Conservation (phyloP, 176 grass and related monocot species). For the Oryza glaberrima region DNA sequence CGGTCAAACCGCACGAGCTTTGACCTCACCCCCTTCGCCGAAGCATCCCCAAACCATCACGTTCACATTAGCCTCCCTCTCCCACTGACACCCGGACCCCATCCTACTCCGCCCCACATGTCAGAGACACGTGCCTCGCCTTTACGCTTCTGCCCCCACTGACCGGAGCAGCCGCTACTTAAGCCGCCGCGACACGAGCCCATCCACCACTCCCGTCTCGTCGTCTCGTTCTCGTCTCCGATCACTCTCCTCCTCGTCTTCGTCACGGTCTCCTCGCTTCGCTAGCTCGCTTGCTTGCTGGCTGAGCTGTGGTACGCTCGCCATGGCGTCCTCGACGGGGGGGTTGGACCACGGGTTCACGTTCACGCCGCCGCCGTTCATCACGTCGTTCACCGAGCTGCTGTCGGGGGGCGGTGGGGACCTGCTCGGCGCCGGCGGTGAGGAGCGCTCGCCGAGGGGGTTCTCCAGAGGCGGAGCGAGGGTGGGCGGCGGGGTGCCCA, state of each 20-base stretch:
- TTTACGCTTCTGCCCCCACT: background rate
- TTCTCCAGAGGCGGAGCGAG: background rate
- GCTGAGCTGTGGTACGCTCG: background rate
- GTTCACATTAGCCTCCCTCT: background rate
- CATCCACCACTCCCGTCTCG: slow-evolving; percentile 22
- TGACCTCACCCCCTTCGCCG: slow-evolving; percentile 41
- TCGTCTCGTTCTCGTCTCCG: slow-evolving; percentile 3
- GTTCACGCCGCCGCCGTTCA: slow-evolving; percentile 62
- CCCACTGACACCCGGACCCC: background rate
- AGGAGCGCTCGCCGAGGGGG: slow-evolving; percentile 28
- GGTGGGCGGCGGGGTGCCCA: slow-evolving; percentile 56
- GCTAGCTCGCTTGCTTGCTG: too few relatives aligned
- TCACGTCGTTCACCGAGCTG: slow-evolving; percentile 80
- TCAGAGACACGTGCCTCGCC: background rate
- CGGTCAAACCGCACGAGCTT: slow-evolving; percentile 63
- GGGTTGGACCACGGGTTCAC: slow-evolving; percentile 70
- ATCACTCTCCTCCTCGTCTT: slow-evolving; percentile 11
- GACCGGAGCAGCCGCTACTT: slow-evolving; percentile 31
- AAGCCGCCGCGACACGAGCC: slow-evolving; percentile 7
- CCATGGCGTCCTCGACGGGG: slow-evolving; percentile 63
- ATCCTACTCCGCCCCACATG: accelerated
- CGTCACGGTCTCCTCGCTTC: background rate
- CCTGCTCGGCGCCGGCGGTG: background rate
- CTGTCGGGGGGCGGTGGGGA: slow-evolving; percentile 44
- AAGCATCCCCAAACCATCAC: slow-evolving; percentile 22